phyloP scores from a whole-genome alignment of 345 rosid genomes.

The Populus euphratica region DNA sequence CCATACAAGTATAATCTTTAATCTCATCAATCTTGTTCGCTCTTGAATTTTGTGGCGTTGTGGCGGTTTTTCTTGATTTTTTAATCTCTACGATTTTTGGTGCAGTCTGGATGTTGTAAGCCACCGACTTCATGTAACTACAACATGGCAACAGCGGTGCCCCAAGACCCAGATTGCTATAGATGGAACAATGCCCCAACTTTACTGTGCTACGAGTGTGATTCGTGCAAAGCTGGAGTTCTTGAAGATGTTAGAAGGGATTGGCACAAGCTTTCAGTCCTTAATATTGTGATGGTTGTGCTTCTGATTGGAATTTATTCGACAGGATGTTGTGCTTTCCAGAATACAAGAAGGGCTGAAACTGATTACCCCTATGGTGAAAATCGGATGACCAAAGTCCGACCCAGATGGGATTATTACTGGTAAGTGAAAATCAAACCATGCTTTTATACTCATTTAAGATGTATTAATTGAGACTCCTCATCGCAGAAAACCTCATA shows the following conservation, averaged over 20 bases:
- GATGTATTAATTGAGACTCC: background rate
- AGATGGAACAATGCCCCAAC: slow-evolving; percentile 63
- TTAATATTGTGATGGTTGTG: slow-evolving; percentile 61
- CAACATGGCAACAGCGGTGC: slow-evolving; percentile 41
- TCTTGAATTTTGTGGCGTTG: background rate
- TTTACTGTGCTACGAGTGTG: slow-evolving; percentile 81
- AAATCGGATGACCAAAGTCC: slow-evolving; percentile 64
- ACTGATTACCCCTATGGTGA: slow-evolving; percentile 57
- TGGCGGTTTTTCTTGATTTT: background rate
- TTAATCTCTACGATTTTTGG: background rate
- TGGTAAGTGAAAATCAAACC: slow-evolving; percentile 43
- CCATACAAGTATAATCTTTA: slow-evolving; percentile 54
- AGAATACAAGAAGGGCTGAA: slow-evolving; percentile 59
- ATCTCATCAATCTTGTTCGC: too few relatives aligned
- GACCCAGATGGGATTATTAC: slow-evolving; percentile 70
- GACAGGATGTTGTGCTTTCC: slow-evolving; percentile 81
- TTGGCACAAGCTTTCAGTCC: slow-evolving; percentile 80
- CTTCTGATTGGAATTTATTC: slow-evolving; percentile 64
- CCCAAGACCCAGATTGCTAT: slow-evolving; percentile 80
- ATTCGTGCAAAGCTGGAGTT: slow-evolving; percentile 92
- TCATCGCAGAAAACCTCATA: too few relatives aligned
- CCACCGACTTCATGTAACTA: slow-evolving; percentile 87
- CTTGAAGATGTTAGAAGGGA: slow-evolving; percentile 72
- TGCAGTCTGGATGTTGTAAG: slow-evolving; percentile 92
- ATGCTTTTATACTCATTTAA: background rate